Evolutionary conservation across 106 monocot genomes (phyloP).

Genomic region (Xerophyta viscosa): DNA sequence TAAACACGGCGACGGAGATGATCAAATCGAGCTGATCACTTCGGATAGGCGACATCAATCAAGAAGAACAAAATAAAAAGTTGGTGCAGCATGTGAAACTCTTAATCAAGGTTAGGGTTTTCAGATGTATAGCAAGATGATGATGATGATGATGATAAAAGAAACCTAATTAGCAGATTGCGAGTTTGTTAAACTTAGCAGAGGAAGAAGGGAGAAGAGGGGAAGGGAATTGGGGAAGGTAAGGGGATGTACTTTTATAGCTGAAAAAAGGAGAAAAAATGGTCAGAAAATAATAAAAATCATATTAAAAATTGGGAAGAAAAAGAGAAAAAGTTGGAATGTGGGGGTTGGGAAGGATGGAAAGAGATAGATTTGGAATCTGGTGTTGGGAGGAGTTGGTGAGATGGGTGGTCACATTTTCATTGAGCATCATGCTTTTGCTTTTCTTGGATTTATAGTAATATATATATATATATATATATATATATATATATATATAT

Average conservation of each 20-base stretch:
- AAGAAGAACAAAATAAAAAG: slow-evolving; percentile 19
- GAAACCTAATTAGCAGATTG: no score
- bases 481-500: no score
- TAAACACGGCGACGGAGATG: slow-evolving; percentile 47
- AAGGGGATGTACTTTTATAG: slow-evolving; percentile 32
- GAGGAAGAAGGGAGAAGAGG: slow-evolving; percentile 3
- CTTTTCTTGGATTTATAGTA: no score
- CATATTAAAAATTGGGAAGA: background rate
- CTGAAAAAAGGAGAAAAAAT: background rate
- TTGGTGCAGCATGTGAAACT: slow-evolving; percentile 16
- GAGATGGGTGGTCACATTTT: no score
- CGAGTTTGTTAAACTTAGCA: no score
- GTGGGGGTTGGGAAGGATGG: no score
- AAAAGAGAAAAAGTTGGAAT: no score
- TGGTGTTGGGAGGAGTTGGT: no score
- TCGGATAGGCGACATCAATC: slow-evolving; percentile 47
- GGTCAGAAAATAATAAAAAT: background rate
- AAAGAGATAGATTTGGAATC: slow-evolving; percentile 6
- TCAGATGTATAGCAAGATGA: no score
- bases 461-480: no score
- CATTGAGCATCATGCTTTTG: no score
- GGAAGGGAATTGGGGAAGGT: slow-evolving; percentile 4
- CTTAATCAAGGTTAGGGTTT: no score
- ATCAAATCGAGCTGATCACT: slow-evolving; percentile 51
- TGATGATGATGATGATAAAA: background rate